Evolutionary conservation across 2,329 filamentous ascomycete genomes (phyloP), one percentile per base, ranked within the genome.

Genomic region (Epichloe amarillans): DNA sequence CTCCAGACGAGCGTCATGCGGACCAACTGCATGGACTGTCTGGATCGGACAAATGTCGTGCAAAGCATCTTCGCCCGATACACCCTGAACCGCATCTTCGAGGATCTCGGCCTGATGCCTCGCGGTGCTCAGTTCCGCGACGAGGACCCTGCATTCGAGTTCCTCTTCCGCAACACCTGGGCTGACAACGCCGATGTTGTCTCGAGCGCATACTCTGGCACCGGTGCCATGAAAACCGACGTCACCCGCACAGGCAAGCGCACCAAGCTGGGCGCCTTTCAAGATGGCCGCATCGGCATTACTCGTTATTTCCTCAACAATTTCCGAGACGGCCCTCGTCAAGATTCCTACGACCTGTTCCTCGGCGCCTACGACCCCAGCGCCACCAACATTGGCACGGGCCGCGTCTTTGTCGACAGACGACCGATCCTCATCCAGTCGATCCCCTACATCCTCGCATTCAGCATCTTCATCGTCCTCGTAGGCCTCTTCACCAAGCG

Each of bases 21-120:
- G 50, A 96, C 93, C 39, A 98, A 98, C 67, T 98, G 93, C 71
- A 98, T 98, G 93, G 93, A 98, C 69, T 98, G 94, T 58, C 79
- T 98, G 14, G 93, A 98, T 68, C 86, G 93, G 49, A 98, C 93
- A 49, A 98, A 98, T 61, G 90, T 98, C 6, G 88, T 98, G 3
- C 93, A 98, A 69, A 95, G 88, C 66, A 95, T 97, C 86, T 80
- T 98, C 52, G 93, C 87, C 10, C 84, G 91, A 48, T 90, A 83
- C 79, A 86, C 88, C 14, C 73, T 98, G 40, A 90, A 90, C 54
- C 84, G 89, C 56, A 93, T 95, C 73, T 81, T 98, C 52, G 79
- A 83, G 55, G 91, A 97, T 59, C 72, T 88, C 3, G 90, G 90
- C 37, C 72, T 96, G 48, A 78, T 97, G 60, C 69, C 79, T 49